Evolutionary conservation across 148 eudicot genomes (phyloP), one percentile per base, ranked within the genome.

Genomic region (Tetragonia tetragonoides): DNA sequence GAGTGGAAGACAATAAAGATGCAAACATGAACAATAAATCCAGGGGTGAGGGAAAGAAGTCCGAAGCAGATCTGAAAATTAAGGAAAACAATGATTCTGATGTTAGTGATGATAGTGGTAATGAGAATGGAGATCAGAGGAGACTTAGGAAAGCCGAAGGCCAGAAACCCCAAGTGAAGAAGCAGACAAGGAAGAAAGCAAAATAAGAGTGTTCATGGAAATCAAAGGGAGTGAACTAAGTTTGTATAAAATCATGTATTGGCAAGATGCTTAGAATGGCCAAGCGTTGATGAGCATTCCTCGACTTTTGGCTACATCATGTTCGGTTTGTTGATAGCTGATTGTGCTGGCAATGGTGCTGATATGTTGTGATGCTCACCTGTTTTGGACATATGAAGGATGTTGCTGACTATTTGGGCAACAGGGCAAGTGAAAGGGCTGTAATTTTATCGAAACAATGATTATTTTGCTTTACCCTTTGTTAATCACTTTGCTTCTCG

Each of bases 131-230:
- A 47, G 81, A 77, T 53, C 77, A 75, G 75, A 74, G 72, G 78
- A 76, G 14, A 66, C 21, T 75, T 34, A 70, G 23, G 21, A 81
- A 78, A 47, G 78, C 39, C 12, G 72, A 20, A 14, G 77, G 78
- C 62, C 64, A 21, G 54, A 82, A 75, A 66, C 75, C 81, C 38
- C 80, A 65, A 61, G 15, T 17, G 17, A 79, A 63, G 71, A 73
- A 57, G 81, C 66, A 56, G 61, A 74, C 69, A 42, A 81, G 62
- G 82, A 85, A 77, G 82, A 84, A 78, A 76, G 84, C 82, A 44
- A 83, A 77, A 42, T 86, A 81, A 66, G 51, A 18, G n/a, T 14
- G 74, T 18, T 74, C 41, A 46, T 53, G 28, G 21, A 39, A 3
- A 40, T 20, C 21, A 63, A 41, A 10, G 59, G 37, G 18, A 53